A percentile compares a stretch with the other conserved stretches of the same genome.
These are phyloP conservation scores for Chalciporus sphaerocephalus DNA, from an alignment of 768 basidiomycete species.

Conservation along the genomic window DNA sequence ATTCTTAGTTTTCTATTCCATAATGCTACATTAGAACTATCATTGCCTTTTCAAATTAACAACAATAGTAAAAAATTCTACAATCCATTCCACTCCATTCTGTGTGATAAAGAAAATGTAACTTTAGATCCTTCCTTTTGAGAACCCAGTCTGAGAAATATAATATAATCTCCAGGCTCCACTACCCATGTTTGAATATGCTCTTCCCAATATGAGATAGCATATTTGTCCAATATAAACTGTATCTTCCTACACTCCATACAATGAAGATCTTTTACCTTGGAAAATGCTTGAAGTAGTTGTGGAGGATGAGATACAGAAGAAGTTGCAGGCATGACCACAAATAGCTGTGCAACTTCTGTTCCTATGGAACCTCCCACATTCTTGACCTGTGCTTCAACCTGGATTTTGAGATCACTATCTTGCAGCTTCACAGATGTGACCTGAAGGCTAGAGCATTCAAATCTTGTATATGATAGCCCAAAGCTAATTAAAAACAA, in stretches of 20 bases:
- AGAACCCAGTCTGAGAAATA: too few relatives aligned
- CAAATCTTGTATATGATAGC: conserved; percentile 72
- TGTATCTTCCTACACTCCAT: conserved; percentile 41
- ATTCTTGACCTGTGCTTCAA: conserved; percentile 56
- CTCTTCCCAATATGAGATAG: conserved; percentile 63
- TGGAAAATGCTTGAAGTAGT: conserved; percentile 64
- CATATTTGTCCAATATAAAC: conserved; percentile 59
- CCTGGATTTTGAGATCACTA: conserved; percentile 36
- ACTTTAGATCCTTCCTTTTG: too few relatives aligned
- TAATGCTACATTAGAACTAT: too few relatives aligned
- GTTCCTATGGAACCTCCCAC: conserved; percentile 56
- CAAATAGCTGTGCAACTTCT: conserved; percentile 71
- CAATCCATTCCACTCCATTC: too few relatives aligned
- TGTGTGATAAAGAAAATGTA: too few relatives aligned
- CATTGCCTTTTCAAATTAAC: too few relatives aligned
- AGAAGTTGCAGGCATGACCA: conserved; percentile 52
- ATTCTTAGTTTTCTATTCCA: too few relatives aligned
- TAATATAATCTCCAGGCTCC: conserved; percentile 48
- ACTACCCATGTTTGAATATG: conserved; percentile 44
- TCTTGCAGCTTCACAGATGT: too few relatives aligned
- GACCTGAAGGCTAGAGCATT: conserved; percentile 47
- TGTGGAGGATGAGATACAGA: conserved; percentile 50
- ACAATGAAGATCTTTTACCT: conserved; percentile 48
- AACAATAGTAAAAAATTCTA: too few relatives aligned
- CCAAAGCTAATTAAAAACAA: conserved; percentile 49